Conservation (phyloP, 768 basidiomycete species). For the Pisolithus microcarpus region DNA sequence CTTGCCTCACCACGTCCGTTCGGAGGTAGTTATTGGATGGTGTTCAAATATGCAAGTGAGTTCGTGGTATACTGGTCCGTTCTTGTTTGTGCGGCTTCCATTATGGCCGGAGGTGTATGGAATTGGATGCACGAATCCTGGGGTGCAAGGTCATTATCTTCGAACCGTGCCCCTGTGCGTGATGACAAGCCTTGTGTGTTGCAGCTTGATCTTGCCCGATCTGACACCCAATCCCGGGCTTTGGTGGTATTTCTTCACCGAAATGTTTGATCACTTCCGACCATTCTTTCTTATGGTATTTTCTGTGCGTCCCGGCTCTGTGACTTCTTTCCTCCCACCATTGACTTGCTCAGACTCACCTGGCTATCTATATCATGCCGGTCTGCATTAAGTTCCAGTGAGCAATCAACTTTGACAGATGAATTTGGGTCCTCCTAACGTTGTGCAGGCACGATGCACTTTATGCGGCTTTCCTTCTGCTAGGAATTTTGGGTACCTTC, state of each 20-base stretch:
- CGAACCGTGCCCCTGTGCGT: neutral
- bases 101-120: conserved; percentile 52
- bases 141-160: conserved; percentile 62
- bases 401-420: conserved; percentile 13
- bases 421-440: neutral
- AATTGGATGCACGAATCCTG: conserved; percentile 74
- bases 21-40: conserved; percentile 5
- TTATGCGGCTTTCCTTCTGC: conserved; percentile 67
- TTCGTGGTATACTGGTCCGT: conserved; percentile 44
- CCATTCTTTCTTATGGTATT: conserved; percentile 94
- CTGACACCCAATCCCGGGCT: conserved; percentile 90
- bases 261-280: conserved; percentile 98
- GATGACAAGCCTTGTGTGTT: neutral
- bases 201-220: conserved; percentile 76
- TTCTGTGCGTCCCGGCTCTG: conserved; percentile 46
- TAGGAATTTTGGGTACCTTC: conserved; percentile 76
- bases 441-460: conserved; percentile 69
- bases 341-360: conserved; percentile 53
- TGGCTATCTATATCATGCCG: conserved; percentile 75
- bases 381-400: conserved; percentile 86
- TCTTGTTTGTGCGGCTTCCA: conserved; percentile 41
- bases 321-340: neutral
- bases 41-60: conserved; percentile 33
- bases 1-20: conserved; percentile 52
- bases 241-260: conserved; percentile 99